Percentiles rank a stretch among this genome's conserved stretches.
phyloP scores from a whole-genome alignment of 169 alveolate genomes.

The Cryptosporidium muris region DNA sequence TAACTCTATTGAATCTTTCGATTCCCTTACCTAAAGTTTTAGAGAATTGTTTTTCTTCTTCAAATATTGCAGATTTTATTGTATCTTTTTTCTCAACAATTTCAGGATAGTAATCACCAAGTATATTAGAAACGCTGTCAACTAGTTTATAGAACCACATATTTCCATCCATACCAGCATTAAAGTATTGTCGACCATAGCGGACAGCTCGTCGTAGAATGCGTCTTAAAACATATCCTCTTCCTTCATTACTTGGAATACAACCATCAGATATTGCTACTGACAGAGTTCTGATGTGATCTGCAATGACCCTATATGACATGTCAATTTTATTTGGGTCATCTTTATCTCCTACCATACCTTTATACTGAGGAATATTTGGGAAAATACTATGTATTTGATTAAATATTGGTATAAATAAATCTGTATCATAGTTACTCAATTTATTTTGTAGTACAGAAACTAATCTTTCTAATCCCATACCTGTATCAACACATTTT shows the following conservation, averaged over 20 bases:
- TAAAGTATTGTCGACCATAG: slow-evolving; percentile 83
- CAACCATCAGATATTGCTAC: slow-evolving; percentile 92
- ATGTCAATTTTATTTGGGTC: slow-evolving; percentile 85
- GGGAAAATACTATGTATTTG: slow-evolving; percentile 80
- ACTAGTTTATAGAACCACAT: slow-evolving; percentile 88
- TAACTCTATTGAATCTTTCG: slow-evolving; percentile 78
- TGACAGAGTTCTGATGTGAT: slow-evolving; percentile 91
- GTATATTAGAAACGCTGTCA: slow-evolving; percentile 80
- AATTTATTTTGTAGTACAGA: slow-evolving; percentile 82
- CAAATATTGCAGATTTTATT: slow-evolving; percentile 80
- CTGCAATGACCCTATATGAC: slow-evolving; percentile 93
- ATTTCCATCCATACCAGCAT: slow-evolving; percentile 73
- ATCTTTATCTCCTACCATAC: slow-evolving; percentile 83
- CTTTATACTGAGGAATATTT: slow-evolving; percentile 81
- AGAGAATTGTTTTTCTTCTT: slow-evolving; percentile 87
- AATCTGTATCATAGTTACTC: slow-evolving; percentile 93
- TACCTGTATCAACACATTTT: slow-evolving; percentile 94
- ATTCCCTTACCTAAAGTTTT: slow-evolving; percentile 87
- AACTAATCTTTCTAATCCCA: slow-evolving; percentile 93
- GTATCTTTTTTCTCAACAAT: slow-evolving; percentile 80
- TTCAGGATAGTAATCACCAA: slow-evolving; percentile 87
- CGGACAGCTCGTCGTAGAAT: slow-evolving; percentile 91
- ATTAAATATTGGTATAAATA: slow-evolving; percentile 84
- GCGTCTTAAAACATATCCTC: slow-evolving; percentile 91
- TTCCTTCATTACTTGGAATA: slow-evolving; percentile 91